phyloP scores from a whole-genome alignment of 768 basidiomycete species.

The Serendipita sp. region DNA sequence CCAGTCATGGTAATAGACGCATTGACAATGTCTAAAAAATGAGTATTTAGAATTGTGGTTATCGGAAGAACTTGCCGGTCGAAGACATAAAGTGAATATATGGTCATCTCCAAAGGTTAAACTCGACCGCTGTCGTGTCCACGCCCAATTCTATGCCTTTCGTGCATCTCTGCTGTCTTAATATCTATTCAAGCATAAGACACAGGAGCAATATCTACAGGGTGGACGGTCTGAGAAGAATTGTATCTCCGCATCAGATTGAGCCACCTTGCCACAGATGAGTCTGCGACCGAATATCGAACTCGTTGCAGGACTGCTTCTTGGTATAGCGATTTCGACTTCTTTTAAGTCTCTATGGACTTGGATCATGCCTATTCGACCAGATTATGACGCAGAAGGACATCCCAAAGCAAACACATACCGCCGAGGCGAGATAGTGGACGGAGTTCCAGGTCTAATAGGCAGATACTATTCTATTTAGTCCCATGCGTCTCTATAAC shows the following conservation, averaged over 20 bases:
- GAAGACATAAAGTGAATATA: constrained; percentile 85
- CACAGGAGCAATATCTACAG: no score
- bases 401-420: no score
- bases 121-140: no score
- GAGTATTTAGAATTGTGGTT: constrained; percentile 1
- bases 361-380: background rate
- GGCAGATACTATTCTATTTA: constrained; percentile 9
- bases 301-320: background rate
- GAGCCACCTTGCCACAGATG: background rate
- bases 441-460: constrained; percentile 2
- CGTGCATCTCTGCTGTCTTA: no score
- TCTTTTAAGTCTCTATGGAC: background rate
- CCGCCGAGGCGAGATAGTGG: background rate
- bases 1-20: constrained; percentile 95
- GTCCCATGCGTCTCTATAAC: background rate
- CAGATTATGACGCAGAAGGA: no score
- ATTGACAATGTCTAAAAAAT: constrained; percentile 60
- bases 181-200: no score
- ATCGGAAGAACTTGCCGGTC: constrained; percentile 44
- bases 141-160: no score
- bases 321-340: background rate
- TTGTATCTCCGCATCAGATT: no score
- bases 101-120: constrained; percentile 60
- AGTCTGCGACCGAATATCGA: background rate
- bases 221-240: no score